A percentile compares a stretch with the other conserved stretches of the same genome.
These are phyloP conservation scores for Aspergillus japonicus DNA, from an alignment of 2,329 filamentous ascomycete genomes.

Conservation along the genomic window DNA sequence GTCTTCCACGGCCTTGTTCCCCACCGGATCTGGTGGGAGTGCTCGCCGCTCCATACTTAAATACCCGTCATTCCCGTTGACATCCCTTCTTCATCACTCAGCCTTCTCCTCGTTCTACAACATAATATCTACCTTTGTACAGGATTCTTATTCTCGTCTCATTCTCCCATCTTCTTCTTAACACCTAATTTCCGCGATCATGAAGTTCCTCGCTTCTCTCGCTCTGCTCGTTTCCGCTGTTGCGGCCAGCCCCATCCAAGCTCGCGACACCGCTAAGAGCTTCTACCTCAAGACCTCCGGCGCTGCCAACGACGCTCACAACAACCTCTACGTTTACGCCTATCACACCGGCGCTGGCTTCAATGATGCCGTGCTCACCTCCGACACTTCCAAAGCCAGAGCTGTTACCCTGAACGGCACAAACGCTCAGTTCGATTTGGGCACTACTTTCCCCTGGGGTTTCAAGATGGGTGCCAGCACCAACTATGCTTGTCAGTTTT, in stretches of 20 bases:
- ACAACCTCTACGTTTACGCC: slow-evolving; percentile 37
- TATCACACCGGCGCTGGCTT: slow-evolving; percentile 45
- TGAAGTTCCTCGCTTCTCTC: slow-evolving; percentile 31
- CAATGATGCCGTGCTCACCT: slow-evolving; percentile 38
- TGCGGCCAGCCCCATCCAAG: slow-evolving; percentile 25
- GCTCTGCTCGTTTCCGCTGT: slow-evolving; percentile 29
- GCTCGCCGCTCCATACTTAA: slow-evolving; percentile 3
- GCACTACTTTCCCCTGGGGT: slow-evolving; percentile 34
- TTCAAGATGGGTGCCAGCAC: slow-evolving; percentile 25
- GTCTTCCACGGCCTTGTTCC: not conserved
- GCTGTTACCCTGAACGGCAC: slow-evolving; percentile 37
- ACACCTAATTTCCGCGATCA: slow-evolving; percentile 13
- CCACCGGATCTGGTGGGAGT: not conserved
- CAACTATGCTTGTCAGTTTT: slow-evolving; percentile 38
- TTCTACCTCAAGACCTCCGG: slow-evolving; percentile 38
- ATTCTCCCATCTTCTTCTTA: not conserved
- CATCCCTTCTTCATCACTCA: not conserved
- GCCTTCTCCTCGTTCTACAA: not conserved
- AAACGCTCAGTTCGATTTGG: slow-evolving; percentile 29
- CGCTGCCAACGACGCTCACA: slow-evolving; percentile 27
- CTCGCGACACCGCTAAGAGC: slow-evolving; percentile 18
- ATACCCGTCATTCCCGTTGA: not conserved
- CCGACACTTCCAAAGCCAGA: slow-evolving; percentile 23
- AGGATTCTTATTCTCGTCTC: not conserved
- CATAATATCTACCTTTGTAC: not conserved